Base-by-base conservation (phyloP, 2,329 filamentous ascomycete species). In the Colletotrichum tropicale region DNA sequence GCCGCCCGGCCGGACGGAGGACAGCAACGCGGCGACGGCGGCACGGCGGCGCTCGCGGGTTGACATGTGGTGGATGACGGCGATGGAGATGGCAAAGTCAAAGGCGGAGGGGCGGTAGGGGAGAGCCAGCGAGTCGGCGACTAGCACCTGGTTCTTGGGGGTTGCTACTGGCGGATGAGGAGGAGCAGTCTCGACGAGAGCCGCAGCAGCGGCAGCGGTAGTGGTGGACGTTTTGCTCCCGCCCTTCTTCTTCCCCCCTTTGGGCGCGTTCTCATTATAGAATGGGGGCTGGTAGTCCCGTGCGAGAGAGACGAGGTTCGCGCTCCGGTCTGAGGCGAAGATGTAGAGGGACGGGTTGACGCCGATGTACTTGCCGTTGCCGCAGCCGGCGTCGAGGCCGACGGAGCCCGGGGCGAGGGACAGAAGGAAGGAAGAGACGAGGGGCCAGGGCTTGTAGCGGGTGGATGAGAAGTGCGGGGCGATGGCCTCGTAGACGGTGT, bases 1-100 rank as follows among this genome's bases (percentile, higher is more conserved):
- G 43, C 43, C 93, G 4, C 86, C 87, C 76, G 80, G 80, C 28
- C 84, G 87, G 70, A 98, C 86, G 65, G 93, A 93, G 66, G 91
- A 89, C 78, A 98, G 86, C 65, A 98, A 91, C 55, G 91, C 90
- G 64, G 87, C 86, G 21, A 98, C 91, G 32, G 94, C 96, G 77
- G 94, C 92, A 43, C 94, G 87, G 66, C 97, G 91, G 72, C 97
- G 90, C 66, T 89, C 89, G 13, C 89, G 88, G 8, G 96, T 98
- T 16, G 95, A 98, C 68, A 98, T 88, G 86, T 99, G 97, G 86
- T 98, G 97, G 36, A 98, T 89, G 13, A 98, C 97, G 64, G 97
- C 97, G 81, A 99, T 96, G 81, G 94, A 97, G 78, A 98, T 97
- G 73, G 92, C 96, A 83, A 98, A 98, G 85, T 98, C 96, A 82